Evolutionary conservation across 306 rosid genomes (phyloP).

Genomic region (Dalbergia cochinchinensis): DNA sequence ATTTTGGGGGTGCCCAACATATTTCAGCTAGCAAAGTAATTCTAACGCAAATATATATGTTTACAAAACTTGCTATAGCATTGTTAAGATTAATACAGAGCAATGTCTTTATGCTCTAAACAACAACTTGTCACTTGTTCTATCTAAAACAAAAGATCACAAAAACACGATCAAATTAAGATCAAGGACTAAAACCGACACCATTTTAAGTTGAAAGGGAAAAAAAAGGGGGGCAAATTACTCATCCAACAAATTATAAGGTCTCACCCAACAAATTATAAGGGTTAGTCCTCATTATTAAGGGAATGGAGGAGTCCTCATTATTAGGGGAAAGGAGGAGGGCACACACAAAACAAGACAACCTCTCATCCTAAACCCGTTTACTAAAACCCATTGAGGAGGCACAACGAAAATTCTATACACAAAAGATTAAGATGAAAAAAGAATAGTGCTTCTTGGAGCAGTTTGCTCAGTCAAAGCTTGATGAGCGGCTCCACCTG

Average conservation of each 20-base stretch:
- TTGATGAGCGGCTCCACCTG: conserved; percentile 92
- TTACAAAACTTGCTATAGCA: neutral
- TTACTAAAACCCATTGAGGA: conserved; percentile 37
- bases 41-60: neutral
- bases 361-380: conserved; percentile 94
- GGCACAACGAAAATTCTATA: conserved; percentile 44
- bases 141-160: conserved; percentile 40
- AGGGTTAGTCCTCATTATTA: conserved; percentile 35
- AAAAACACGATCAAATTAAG: conserved; percentile 50
- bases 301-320: conserved; percentile 80
- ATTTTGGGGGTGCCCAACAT: neutral
- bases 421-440: conserved; percentile 58
- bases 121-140: conserved; percentile 45
- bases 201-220: neutral
- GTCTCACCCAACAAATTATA: neutral
- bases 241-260: conserved; percentile 4
- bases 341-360: conserved; percentile 82
- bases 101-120: conserved; percentile 37
- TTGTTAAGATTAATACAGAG: conserved; percentile 24
- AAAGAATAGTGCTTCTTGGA: neutral
- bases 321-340: conserved; percentile 80
- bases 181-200: conserved; percentile 45
- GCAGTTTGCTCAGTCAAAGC: conserved; percentile 74
- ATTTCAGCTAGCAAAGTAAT: neutral
- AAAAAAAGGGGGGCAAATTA: neutral